Percentiles rank a stretch among this genome's conserved stretches.
These are phyloP conservation scores for Pseudogymnoascus sp. DNA, from an alignment of 2,329 filamentous ascomycete species.

Conservation along the genomic window DNA sequence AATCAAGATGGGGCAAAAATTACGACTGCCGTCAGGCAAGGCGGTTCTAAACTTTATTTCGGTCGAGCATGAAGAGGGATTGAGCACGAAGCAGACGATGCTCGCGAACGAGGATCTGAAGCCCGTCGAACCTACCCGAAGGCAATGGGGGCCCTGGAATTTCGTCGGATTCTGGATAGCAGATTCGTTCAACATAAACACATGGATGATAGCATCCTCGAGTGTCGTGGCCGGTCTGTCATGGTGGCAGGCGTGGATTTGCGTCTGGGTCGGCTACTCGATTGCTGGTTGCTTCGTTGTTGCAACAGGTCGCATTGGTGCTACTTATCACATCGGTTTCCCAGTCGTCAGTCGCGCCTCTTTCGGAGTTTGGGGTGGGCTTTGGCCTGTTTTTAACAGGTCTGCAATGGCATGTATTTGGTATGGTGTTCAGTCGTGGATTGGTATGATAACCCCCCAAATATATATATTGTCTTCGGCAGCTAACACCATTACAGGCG, in stretches of 20 bases:
- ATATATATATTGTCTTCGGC: neutral
- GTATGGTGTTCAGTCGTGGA: slow-evolving; percentile 82
- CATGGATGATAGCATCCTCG: slow-evolving; percentile 86
- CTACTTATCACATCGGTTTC: slow-evolving; percentile 82
- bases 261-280: slow-evolving; percentile 78
- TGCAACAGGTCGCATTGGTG: slow-evolving; percentile 73
- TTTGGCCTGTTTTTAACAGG: slow-evolving; percentile 85
- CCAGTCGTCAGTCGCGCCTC: slow-evolving; percentile 70
- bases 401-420: slow-evolving; percentile 78
- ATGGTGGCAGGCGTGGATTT: slow-evolving; percentile 91
- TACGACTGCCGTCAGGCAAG: neutral
- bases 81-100: slow-evolving; percentile 74
- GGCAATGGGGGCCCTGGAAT: slow-evolving; percentile 81
- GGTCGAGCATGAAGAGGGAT: slow-evolving; percentile 66
- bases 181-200: slow-evolving; percentile 83
- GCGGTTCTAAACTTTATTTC: slow-evolving; percentile 39
- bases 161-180: slow-evolving; percentile 85
- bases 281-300: slow-evolving; percentile 70
- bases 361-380: slow-evolving; percentile 81
- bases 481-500: slow-evolving; percentile 39
- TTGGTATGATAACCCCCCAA: slow-evolving; percentile 30
- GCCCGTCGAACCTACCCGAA: slow-evolving; percentile 66
- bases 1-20: neutral
- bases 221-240: slow-evolving; percentile 72
- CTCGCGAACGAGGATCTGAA: slow-evolving; percentile 79